Base-by-base conservation (phyloP, 2,329 filamentous ascomycete genomes). In the Diplodia mutila region DNA sequence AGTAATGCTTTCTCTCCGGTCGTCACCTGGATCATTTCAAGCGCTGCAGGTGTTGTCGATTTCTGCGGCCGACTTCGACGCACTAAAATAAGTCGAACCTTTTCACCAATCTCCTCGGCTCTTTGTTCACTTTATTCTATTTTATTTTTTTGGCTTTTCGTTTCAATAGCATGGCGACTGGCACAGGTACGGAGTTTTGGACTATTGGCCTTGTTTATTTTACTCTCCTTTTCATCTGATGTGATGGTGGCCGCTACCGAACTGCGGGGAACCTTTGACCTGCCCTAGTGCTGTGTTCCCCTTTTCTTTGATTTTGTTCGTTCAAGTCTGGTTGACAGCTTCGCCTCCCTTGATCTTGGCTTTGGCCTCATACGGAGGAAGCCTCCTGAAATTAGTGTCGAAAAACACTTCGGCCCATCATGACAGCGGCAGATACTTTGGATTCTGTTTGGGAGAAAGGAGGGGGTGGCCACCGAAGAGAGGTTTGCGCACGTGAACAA, bases 161-260 rank as follows among this genome's bases (percentile, higher is more conserved):
- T 48, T 66, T 27, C 46, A 48, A 49, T 59, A 57, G 64, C 64
- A 66, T 66, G 64, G 64, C 64, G 64, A 66, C 52, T 46, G 54
- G 52, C 51, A 57, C 64, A 49, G 64, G 51, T 59, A 48, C 51
- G 64, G 64, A 55, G 64, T 66, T 66, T 27, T 49, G 49, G 25
- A 21, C n/a, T 21, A 46, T 21, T 46, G 42, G 42, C n/a, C 32
- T 65, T 54, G 12, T 21, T 65, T 39, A 21, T 29, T 32, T 42
- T 39, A 42, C 54, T 42, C 37, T 42, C 32, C 54, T 59, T 59
- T 42, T 37, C 21, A 7, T 59, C 12, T 42, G n/a, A 32, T 34
- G 27, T 39, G 18, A 16, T 34, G 14, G 16, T 25, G 18, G n/a
- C 16, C 21, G 32, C 16, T 34, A 3, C 32, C 34, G 8, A 52